Evolutionary conservation across 805 yeast species (phyloP), one percentile per base, ranked within the genome.

Genomic region (Henningerozyma blattae): DNA sequence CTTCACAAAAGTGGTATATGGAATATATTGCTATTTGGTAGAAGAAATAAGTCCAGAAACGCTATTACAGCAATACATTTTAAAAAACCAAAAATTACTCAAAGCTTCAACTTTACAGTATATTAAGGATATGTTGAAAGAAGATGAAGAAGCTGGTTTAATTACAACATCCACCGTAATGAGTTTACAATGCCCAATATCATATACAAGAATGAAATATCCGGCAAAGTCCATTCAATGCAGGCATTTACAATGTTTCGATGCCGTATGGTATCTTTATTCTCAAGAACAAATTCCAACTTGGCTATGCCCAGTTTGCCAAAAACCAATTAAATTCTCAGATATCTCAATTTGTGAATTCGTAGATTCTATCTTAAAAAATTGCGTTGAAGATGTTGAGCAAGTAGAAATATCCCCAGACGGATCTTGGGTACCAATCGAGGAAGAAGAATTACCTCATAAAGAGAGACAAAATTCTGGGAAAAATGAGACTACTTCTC

Each of bases 221-320:
- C 97, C 98, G 0, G 72, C 75, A 1, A 71, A 84, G 43, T 74
- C 94, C 1, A 58, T 66, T 1, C 62, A 57, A 31, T 91, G 98
- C 58, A 61, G 68, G 24, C 98, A 91, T 56, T 59, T 85, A 13
- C 89, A 82, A 47, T 87, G 97, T 51, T 84, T 87, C 53, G 98
- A 91, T 56, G 87, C 83, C 0, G 54, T 66, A 24, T 72, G 82
- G 29, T 91, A 71, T 49, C 45, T 91, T 8, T 71, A 74, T 47
- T 65, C 86, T 29, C 97, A 89, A 52, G 64, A 65, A 35, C 89
- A 80, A 50, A 72, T 81, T 0, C 80, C 95, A 0, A 72, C 82
- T 0, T 89, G 96, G 96, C 60, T 61, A 33, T 91, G 98, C 50
- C 95, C 96, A 0, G 67, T 84, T 3, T 91, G 98, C 52, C 70